These are phyloP conservation scores for Eurotiales sp. DNA, from an alignment of 2,329 filamentous ascomycete species.

Conservation along the genomic window DNA sequence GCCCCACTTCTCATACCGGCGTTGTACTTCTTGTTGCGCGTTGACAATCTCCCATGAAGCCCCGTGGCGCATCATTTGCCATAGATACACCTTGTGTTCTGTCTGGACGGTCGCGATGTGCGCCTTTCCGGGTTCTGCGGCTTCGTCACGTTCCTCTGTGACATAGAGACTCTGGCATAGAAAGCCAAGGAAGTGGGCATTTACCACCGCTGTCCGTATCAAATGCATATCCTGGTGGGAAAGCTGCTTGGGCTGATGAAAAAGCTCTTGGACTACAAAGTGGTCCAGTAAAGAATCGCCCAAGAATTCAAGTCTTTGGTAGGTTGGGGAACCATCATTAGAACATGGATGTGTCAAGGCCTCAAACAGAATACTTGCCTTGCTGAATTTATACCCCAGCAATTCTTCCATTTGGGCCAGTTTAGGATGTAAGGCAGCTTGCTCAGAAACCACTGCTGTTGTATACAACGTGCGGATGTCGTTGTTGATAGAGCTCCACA, in stretches of 20 bases:
- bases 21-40: constrained; percentile 43
- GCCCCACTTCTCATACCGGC: constrained; percentile 49
- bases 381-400: constrained; percentile 67
- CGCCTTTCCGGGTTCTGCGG: constrained; percentile 16
- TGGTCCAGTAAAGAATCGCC: constrained; percentile 83
- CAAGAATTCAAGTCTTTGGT: constrained; percentile 80
- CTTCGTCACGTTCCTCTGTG: constrained; percentile 18
- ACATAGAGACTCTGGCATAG: constrained; percentile 57
- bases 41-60: constrained; percentile 44
- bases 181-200: constrained; percentile 75
- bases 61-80: constrained; percentile 65
- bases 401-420: constrained; percentile 56
- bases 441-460: constrained; percentile 32
- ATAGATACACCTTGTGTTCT: constrained; percentile 50
- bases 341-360: constrained; percentile 75
- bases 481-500: constrained; percentile 49
- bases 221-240: constrained; percentile 66
- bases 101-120: constrained; percentile 23
- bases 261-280: constrained; percentile 65
- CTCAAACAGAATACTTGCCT: constrained; percentile 67
- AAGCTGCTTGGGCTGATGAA: constrained; percentile 40
- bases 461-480: constrained; percentile 46
- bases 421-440: constrained; percentile 40
- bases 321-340: constrained; percentile 50
- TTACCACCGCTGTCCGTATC: constrained; percentile 71